Percentiles rank a stretch among this genome's conserved stretches.
These are phyloP conservation scores for Alternaria sp. DNA, from an alignment of 2,329 filamentous ascomycete genomes.

Conservation along the genomic window DNA sequence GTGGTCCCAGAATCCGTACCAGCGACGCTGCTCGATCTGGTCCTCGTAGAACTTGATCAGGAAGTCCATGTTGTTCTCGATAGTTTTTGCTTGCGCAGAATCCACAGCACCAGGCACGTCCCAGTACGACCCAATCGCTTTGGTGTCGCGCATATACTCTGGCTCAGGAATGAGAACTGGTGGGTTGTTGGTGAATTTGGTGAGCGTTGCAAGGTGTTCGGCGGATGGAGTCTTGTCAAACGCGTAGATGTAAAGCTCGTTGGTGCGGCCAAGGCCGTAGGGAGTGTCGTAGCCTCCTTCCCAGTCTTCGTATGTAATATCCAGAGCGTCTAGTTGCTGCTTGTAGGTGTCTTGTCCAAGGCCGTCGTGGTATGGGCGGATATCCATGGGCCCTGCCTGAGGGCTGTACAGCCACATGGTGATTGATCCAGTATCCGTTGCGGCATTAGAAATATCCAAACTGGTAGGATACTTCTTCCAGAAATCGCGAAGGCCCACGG, in stretches of 20 bases:
- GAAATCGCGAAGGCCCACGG: slow-evolving; percentile 65
- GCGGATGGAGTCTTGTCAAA: slow-evolving; percentile 61
- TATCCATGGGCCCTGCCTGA: slow-evolving; percentile 61
- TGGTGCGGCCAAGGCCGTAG: slow-evolving; percentile 64
- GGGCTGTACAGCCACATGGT: slow-evolving; percentile 69
- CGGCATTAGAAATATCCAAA: slow-evolving; percentile 61
- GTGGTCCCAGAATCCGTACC: slow-evolving; percentile 69
- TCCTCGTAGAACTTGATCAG: slow-evolving; percentile 62
- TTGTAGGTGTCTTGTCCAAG: slow-evolving; percentile 62
- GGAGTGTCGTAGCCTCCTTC: slow-evolving; percentile 63
- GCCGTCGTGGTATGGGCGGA: slow-evolving; percentile 65
- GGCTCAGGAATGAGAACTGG: slow-evolving; percentile 59
- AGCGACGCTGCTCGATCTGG: slow-evolving; percentile 63
- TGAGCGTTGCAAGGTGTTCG: slow-evolving; percentile 54
- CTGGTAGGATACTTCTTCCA: slow-evolving; percentile 69
- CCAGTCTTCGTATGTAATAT: slow-evolving; percentile 70
- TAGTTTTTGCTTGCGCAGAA: slow-evolving; percentile 34
- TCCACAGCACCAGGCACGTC: slow-evolving; percentile 48
- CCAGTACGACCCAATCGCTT: slow-evolving; percentile 65
- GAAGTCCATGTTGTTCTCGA: slow-evolving; percentile 63
- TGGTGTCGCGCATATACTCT: slow-evolving; percentile 58
- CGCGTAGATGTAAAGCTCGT: slow-evolving; percentile 61
- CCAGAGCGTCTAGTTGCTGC: slow-evolving; percentile 65
- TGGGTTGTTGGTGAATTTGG: slow-evolving; percentile 57
- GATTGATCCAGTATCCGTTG: slow-evolving; percentile 57